Conservation (phyloP, 148 eudicot genomes). For the Oxyria digyna region DNA sequence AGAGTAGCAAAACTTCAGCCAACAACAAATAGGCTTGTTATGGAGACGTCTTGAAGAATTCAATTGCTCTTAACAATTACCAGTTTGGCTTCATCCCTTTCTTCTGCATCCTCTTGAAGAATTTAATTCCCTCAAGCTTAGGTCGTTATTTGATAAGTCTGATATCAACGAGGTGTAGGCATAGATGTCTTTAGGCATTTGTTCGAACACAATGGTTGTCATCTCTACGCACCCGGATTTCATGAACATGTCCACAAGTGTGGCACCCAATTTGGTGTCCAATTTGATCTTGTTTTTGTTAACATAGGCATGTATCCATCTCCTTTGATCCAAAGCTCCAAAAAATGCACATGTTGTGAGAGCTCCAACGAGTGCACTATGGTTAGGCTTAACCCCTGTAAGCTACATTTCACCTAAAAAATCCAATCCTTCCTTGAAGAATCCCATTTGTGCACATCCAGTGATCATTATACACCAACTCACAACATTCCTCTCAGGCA, state of each 20-base stretch:
- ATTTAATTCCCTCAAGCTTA: constrained; percentile 28
- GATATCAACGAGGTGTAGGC: constrained; percentile 57
- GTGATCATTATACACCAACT: constrained; percentile 61
- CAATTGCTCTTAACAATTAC: too few relatives aligned
- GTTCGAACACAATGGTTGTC: constrained; percentile 40
- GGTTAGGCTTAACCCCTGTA: constrained; percentile 44
- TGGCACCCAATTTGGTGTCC: constrained; percentile 45
- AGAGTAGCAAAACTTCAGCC: too few relatives aligned
- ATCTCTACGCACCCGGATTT: constrained; percentile 57
- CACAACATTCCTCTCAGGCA: constrained; percentile 61
- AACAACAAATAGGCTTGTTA: too few relatives aligned
- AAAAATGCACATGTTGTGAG: constrained; percentile 53
- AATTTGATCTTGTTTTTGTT: constrained; percentile 27
- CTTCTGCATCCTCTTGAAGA: constrained; percentile 36
- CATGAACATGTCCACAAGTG: constrained; percentile 61
- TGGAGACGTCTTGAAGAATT: too few relatives aligned
- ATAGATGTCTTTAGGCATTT: constrained; percentile 40
- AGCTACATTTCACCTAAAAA: constrained; percentile 42
- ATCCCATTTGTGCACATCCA: constrained; percentile 49
- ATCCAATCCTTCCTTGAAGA: constrained; percentile 40
- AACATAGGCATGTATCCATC: constrained; percentile 56
- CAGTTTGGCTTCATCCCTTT: constrained; percentile 41
- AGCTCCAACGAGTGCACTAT: constrained; percentile 44
- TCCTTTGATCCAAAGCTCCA: constrained; percentile 60
- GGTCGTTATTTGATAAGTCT: constrained; percentile 49